Evolutionary conservation across 2,329 filamentous ascomycete species (phyloP), one percentile per base, ranked within the genome.

Genomic region (Colletotrichum camelliae): DNA sequence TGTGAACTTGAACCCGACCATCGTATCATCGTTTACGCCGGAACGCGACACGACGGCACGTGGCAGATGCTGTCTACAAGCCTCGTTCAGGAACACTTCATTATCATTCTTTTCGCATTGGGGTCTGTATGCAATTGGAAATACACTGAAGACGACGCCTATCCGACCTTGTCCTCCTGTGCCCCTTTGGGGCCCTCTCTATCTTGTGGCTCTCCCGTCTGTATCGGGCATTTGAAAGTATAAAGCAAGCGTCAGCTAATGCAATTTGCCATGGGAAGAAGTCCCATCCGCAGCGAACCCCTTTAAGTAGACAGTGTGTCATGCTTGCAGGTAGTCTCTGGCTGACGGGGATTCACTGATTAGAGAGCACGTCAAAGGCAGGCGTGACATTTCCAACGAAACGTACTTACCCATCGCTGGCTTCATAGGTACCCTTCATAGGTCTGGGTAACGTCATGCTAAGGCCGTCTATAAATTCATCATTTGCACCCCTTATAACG

Each of bases 281-380:
- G 0, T 48, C 0, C 3, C 13, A 13, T 13, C 10, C n/a, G 1
- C n/a, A 21, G 3, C n/a, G 43, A 48, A 21, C 10, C 1, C 4
- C 13, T 48, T 21, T 21, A 4, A 48, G 6, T 13, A 21, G 43
- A 48, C 10, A 13, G 5, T 12, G 43, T 4, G 0, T 12, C 43
- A 48, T 48, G n/a, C n/a, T 21, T 13, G n/a, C 6, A 48, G 10
- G 5, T 7, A 7, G 3, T 48, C 18, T 21, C 43, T 7, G 43
- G 10, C 43, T 7, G 43, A 21, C 1, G n/a, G 0, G n/a, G 1
- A 4, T 13, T 21, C 2, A 4, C 1, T 3, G 10, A 48, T 2
- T 1, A 21, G 3, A 21, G 0, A 48, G n/a, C 6, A 12, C 10
- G 43, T 21, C 4, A 13, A 48, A 48, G 43, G 0, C 43, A 48